Base-by-base conservation (phyloP, 768 basidiomycete species). In the Heimioporus sp. region DNA sequence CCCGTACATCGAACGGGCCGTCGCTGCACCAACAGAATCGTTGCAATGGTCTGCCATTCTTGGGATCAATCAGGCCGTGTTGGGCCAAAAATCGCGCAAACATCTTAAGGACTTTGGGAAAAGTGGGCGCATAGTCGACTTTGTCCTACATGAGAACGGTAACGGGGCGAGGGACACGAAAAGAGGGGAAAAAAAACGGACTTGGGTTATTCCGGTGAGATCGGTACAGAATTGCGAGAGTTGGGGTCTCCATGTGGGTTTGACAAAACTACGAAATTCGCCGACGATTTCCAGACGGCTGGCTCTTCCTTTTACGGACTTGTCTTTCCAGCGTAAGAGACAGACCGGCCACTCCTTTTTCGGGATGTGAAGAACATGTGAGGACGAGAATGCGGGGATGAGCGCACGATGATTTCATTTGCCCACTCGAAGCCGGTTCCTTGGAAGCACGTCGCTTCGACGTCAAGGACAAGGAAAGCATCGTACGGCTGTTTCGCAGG, bases 161-260 rank as follows among this genome's bases (percentile, higher is more conserved):
- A 55, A 52, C 31, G 21, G 40, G 47, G 54, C 34, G 32, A 16
- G 35, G 49, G n/a, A 17, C 19, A 40, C 3, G 39, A 51, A 35
- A 35, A 12, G 35, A 35, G 42, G 21, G 16, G 42, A 41, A 52
- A 46, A 31, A 65, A 47, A 43, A 73, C 83, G 55, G 54, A 95
- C 95, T 77, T 99, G 96, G 3, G 85, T 86, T 52, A 99, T 94
- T 16, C 94, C 93, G 10, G 96, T 99, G 42, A 99, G 76, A 34
- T 81, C 70, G 17, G 78, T 92, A 67, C 96, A 98, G 66, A 97
- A 99, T 4, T 78, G 71, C 8, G 90, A 86, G 8, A 99, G 77
- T 46, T 70, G 75, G 1, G 95, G 93, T 40, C 80, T 75, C 92
- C 93, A 98, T 7, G 84, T 87, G 8, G 96, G 96, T 62, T 76